phyloP scores from a whole-genome alignment of 495 filamentous ascomycete genomes.

The Aspergillus baeticus region DNA sequence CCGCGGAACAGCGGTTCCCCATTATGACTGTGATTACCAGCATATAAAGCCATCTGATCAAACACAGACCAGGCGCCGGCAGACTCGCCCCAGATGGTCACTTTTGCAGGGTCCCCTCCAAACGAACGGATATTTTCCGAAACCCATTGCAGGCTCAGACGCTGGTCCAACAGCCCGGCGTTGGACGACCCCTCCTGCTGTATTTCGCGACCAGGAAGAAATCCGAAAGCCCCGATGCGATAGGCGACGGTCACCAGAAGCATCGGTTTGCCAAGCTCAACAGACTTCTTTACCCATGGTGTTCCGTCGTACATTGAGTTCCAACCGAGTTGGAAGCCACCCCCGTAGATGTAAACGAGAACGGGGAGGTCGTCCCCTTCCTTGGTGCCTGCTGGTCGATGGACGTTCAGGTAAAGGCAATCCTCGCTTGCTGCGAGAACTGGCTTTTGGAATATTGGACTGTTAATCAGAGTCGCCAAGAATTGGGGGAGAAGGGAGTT shows the following conservation, averaged over 20 bases:
- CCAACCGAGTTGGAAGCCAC: conserved; percentile 2
- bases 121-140: conserved; percentile 50
- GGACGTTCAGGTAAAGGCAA: conserved; percentile 1
- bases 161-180: not conserved
- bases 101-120: conserved; percentile 55
- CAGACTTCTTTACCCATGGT: not conserved
- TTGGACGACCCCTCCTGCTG: not conserved
- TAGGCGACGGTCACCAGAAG: conserved; percentile 1
- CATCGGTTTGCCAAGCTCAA: not conserved
- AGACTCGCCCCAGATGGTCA: conserved; percentile 54
- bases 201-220: not conserved
- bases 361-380: not conserved
- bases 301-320: conserved; percentile 2
- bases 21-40: not conserved
- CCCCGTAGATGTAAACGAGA: not conserved
- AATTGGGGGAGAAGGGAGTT: not conserved
- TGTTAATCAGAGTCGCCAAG: not conserved
- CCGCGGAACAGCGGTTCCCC: not conserved
- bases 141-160: conserved; percentile 46
- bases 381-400: not conserved
- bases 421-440: not conserved
- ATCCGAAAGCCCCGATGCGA: not conserved
- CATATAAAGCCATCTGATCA: conserved; percentile 3
- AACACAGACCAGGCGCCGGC: conserved; percentile 34
- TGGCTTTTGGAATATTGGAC: not conserved